These are phyloP conservation scores for Closterium sp. DNA, from an alignment of 139 green algal species.

Conservation along the genomic window DNA sequence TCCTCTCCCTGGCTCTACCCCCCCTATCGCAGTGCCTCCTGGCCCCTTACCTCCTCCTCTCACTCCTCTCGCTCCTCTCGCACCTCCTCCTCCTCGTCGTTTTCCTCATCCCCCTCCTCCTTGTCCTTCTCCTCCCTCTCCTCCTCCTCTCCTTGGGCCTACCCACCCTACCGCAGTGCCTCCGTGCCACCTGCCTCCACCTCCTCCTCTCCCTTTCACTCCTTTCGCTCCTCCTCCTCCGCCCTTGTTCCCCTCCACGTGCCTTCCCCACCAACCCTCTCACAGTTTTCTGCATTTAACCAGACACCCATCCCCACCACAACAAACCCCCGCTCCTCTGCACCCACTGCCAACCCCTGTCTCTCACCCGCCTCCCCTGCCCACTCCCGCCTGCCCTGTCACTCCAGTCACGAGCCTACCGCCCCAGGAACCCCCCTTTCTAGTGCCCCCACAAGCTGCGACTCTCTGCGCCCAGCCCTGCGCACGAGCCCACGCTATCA, in stretches of 20 bases:
- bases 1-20: too few species aligned
- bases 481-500: neutral
- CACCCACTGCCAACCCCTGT: neutral
- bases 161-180: too few species aligned
- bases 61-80: neutral
- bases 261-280: neutral
- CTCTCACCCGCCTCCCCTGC: neutral
- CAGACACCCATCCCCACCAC: neutral
- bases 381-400: neutral
- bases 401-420: neutral
- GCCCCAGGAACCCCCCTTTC: too few species aligned
- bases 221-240: neutral
- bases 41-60: neutral
- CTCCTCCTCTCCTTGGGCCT: too few species aligned
- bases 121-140: too few species aligned
- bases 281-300: too few species aligned
- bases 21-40: neutral
- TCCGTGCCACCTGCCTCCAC: too few species aligned
- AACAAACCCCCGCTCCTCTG: neutral
- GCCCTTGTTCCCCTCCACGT: too few species aligned
- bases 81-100: too few species aligned
- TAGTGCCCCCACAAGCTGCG: neutral
- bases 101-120: too few species aligned
- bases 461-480: neutral
- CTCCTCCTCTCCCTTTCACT: too few species aligned